A percentile compares a stretch with the other conserved stretches of the same genome.
These are phyloP conservation scores for Microdochium trichocladiopsis DNA, from an alignment of 2,329 filamentous ascomycete species.

Conservation along the genomic window DNA sequence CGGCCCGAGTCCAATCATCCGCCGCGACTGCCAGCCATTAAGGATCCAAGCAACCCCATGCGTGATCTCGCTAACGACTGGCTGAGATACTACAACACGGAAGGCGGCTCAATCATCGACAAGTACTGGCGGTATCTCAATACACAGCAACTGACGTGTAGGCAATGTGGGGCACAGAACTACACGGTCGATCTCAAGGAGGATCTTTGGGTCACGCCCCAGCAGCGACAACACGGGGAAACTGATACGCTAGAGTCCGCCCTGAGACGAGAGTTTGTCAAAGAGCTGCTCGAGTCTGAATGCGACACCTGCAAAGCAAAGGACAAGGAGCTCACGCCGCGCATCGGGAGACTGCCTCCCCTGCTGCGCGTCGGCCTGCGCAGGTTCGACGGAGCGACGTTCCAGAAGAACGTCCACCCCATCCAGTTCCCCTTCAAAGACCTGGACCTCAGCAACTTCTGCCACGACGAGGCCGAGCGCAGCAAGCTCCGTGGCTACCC, in stretches of 20 bases:
- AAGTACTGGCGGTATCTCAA: constrained; percentile 69
- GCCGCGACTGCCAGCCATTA: constrained; percentile 11
- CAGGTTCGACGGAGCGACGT: constrained; percentile 33
- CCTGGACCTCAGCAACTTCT: constrained; percentile 45
- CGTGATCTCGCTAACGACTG: constrained; percentile 69
- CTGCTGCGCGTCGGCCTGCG: constrained; percentile 75
- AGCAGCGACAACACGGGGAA: background rate
- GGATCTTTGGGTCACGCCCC: constrained; percentile 1
- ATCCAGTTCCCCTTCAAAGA: constrained; percentile 72
- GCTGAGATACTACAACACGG: constrained; percentile 60
- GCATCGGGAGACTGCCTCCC: constrained; percentile 71
- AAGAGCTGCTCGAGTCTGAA: constrained; percentile 63
- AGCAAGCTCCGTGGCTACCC: constrained; percentile 6
- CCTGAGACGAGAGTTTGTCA: constrained; percentile 13
- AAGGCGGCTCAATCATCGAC: constrained; percentile 65
- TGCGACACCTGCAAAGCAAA: constrained; percentile 69
- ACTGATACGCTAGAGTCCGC: constrained; percentile 1
- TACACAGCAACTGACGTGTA: constrained; percentile 58
- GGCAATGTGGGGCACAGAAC: constrained; percentile 54
- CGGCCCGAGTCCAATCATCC: constrained; percentile 31
- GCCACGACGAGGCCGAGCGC: constrained; percentile 3
- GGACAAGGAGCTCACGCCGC: constrained; percentile 62
- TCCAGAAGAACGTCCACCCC: constrained; percentile 62
- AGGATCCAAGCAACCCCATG: constrained; percentile 17
- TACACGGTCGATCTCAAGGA: constrained; percentile 32